Base-by-base conservation (phyloP, 2,329 filamentous ascomycete species). In the Colletotrichum caudatum region DNA sequence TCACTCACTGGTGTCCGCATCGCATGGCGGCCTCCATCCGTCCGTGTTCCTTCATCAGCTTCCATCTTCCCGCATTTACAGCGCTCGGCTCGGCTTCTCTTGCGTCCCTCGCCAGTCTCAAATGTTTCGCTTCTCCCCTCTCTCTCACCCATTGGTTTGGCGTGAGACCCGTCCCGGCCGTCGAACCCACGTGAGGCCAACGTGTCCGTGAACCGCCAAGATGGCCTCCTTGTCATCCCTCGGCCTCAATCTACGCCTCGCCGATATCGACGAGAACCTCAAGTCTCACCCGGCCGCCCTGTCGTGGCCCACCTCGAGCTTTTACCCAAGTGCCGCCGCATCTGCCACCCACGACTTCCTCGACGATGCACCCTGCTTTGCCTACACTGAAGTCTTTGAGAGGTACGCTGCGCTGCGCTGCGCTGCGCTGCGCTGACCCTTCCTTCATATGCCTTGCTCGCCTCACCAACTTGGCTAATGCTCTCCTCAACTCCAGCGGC, bases 341-440 rank as follows among this genome's bases (percentile, higher is more conserved):
- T 53, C 64, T 7, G 26, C 48, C 2, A 44, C 18, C 51, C 35
- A 51, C 35, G 50, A 48, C 51, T 62, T 71, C 35, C 37, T 70
- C 29, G 59, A 69, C 41, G 69, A 72, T 29, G 69, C 56, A 1
- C 66, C 66, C 11, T 69, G 56, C 6, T 72, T 72, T n/a, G 59
- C 69, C 35, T 72, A 64, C 11, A 60, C 62, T 7, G 66, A 72
- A 56, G 61, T 75, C 0, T 77, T 75, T 18, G 75, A 76, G 66
- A 77, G 74, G 78, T 78, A 74, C 56, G 71, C 50, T n/a, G 12
- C 56, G 70, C 50, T n/a, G 12, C 56, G 70, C 50, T n/a, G 12
- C 56, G 71, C 50, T n/a, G 12, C 56, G 71, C 50, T n/a, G 12
- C 56, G 70, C 50, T n/a, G 12, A 59, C 37, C 29, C 8, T 46